Percentiles rank a stretch among this genome's conserved stretches.
These are phyloP conservation scores for Delitschia confertaspora DNA, from an alignment of 495 filamentous ascomycete genomes.

Conservation along the genomic window DNA sequence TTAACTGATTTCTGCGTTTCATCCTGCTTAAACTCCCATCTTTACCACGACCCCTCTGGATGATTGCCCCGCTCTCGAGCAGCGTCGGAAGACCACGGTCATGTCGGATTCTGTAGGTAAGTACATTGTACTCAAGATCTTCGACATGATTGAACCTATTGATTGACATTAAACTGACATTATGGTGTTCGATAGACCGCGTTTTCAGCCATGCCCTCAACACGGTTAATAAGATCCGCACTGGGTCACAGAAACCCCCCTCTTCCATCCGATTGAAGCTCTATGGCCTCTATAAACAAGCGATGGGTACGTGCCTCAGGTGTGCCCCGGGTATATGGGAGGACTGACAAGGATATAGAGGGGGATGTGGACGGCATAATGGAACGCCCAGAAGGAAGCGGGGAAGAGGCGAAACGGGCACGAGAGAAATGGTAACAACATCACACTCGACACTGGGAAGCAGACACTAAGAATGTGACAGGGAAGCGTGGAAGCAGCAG, in stretches of 20 bases:
- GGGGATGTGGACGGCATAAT: slow-evolving; percentile 90
- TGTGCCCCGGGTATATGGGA: not conserved
- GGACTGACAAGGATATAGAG: slow-evolving; percentile 42
- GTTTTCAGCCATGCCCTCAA: slow-evolving; percentile 98
- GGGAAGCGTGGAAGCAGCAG: slow-evolving; percentile 89
- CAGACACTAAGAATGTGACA: slow-evolving; percentile 16
- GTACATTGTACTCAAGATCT: not conserved
- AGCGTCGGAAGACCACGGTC: slow-evolving; percentile 6
- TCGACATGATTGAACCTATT: not conserved
- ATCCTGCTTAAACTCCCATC: not conserved
- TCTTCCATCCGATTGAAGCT: slow-evolving; percentile 75
- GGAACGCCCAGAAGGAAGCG: slow-evolving; percentile 61
- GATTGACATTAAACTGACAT: not conserved
- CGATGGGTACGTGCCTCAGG: slow-evolving; percentile 56
- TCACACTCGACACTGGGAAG: slow-evolving; percentile 10
- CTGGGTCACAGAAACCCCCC: slow-evolving; percentile 79
- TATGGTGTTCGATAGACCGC: slow-evolving; percentile 52
- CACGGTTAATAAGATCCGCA: slow-evolving; percentile 95
- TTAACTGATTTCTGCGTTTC: not conserved
- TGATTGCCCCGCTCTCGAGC: slow-evolving; percentile 8
- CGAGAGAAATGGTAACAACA: slow-evolving; percentile 51
- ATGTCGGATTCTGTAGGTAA: slow-evolving; percentile 30
- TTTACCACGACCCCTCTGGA: slow-evolving; percentile 16
- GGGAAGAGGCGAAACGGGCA: slow-evolving; percentile 45
- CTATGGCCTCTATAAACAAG: slow-evolving; percentile 98